These are phyloP conservation scores for Dothideomycetidae sp. DNA, from an alignment of 2,329 filamentous ascomycete species.

Conservation along the genomic window DNA sequence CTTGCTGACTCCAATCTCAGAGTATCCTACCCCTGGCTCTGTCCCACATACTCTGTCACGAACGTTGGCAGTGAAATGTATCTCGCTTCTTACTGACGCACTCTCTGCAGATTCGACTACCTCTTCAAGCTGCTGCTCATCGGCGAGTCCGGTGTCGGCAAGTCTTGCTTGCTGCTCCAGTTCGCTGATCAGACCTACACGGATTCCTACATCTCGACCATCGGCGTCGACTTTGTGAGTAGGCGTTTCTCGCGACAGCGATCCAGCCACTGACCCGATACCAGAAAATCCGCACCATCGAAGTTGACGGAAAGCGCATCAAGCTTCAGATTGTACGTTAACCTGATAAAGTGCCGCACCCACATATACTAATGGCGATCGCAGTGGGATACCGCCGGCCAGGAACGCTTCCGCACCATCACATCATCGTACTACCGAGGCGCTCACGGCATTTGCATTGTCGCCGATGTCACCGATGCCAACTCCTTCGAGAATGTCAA, in stretches of 20 bases:
- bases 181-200: conserved; percentile 99
- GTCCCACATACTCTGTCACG: no score
- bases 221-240: conserved; percentile 94
- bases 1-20: no score
- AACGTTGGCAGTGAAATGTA: no score
- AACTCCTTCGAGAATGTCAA: conserved; percentile 99
- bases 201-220: conserved; percentile 98
- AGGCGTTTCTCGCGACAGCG: background rate
- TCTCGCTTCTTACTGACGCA: conserved; percentile 15
- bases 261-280: conserved; percentile 19
- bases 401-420: conserved; percentile 99
- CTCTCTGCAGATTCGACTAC: conserved; percentile 80
- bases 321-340: conserved; percentile 91
- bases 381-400: conserved; percentile 97
- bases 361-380: conserved; percentile 12
- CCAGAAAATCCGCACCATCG: conserved; percentile 99
- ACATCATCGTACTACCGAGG: conserved; percentile 99
- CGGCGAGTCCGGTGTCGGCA: conserved; percentile 99
- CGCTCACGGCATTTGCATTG: conserved; percentile 97
- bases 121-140: conserved; percentile 99
- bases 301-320: conserved; percentile 98
- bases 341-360: conserved; percentile 1
- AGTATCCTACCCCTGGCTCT: no score
- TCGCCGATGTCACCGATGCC: conserved; percentile 99
- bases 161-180: conserved; percentile 94